Conservation (phyloP, 192 early-diverging fungal genomes). For the Entophlyctis luteolus region DNA sequence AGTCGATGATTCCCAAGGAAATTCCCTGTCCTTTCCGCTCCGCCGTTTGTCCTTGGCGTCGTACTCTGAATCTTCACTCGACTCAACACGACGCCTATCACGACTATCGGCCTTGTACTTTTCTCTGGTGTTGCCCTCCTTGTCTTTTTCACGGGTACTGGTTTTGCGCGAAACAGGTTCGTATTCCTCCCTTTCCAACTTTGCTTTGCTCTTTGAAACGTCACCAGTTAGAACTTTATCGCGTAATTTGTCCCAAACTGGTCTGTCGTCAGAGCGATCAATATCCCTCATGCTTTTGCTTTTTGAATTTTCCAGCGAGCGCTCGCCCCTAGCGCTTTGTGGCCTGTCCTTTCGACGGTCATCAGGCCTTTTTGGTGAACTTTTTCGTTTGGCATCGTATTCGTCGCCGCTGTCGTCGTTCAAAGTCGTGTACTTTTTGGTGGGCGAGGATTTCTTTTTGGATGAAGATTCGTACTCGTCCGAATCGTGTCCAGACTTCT, state of each 20-base stretch:
- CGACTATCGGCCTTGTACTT: neutral
- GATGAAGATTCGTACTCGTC: constrained; percentile 5
- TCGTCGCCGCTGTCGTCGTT: constrained; percentile 4
- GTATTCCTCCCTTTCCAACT: neutral
- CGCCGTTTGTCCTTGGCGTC: constrained; percentile 5
- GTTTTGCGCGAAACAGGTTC: neutral
- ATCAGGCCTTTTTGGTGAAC: neutral
- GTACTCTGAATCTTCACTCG: constrained; percentile 16
- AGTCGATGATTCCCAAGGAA: constrained; percentile 6
- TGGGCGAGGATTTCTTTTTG: constrained; percentile 13
- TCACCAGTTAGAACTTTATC: constrained; percentile 1
- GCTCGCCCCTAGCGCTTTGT: neutral
- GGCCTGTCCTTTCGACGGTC: constrained; percentile 9
- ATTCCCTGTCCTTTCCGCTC: constrained; percentile 12
- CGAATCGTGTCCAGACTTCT: constrained; percentile 6
- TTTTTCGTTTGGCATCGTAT: neutral
- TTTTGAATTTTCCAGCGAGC: constrained; percentile 4
- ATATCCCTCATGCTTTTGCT: constrained; percentile 21
- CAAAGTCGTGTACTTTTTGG: neutral
- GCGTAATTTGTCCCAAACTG: constrained; percentile 2
- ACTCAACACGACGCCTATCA: neutral
- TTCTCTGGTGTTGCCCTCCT: neutral
- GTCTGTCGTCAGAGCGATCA: neutral
- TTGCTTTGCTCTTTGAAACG: neutral
- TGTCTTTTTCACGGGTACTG: neutral